Evolutionary conservation across 345 rosid genomes (phyloP), one percentile per base, ranked within the genome.

Genomic region (Citropsis articulata): DNA sequence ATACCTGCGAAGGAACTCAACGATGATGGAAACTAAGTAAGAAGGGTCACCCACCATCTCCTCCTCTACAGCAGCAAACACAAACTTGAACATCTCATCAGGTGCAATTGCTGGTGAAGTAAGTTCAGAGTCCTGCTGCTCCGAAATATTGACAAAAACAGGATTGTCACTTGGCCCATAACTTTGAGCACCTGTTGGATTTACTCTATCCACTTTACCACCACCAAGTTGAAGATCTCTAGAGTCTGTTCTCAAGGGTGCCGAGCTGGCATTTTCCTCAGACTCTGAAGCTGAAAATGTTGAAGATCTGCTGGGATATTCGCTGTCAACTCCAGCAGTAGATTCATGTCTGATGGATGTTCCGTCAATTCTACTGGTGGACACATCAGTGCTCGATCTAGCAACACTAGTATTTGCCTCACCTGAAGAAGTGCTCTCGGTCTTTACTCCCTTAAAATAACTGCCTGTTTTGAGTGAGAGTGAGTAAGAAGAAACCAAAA

Each of bases 1-100:
- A 68, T 90, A 97, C 99, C 98, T 88, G 75, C 92, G 94, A 48
- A 94, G 89, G 87, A 93, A 91, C 88, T 97, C 98, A 2, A 92
- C 80, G 70, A 97, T 87, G 79, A 97, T 90, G 62, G 94, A 84
- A 79, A 94, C 87, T 55, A 97, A 84, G 89, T 97, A 97, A 18
- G 93, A 93, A 35, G 96, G 89, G 83, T 94, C 98, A 72, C 90
- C 98, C 38, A 80, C 88, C 92, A 94, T 88, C 88, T 86, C 92
- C 80, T 93, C 98, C 84, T 93, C 98, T 74, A 89, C 89, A 75
- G 93, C 89, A 78, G 93, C 89, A 87, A 97, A 97, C 74, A 97
- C 92, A 79, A 85, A 88, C 83, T 82, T 89, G 82, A 91, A 94
- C 90, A 97, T 86, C 88, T 94, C 99, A 87, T 93, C 94, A 25